These are phyloP conservation scores for Uronychia binucleata DNA, from an alignment of 73 alveolate species.

Conservation along the genomic window DNA sequence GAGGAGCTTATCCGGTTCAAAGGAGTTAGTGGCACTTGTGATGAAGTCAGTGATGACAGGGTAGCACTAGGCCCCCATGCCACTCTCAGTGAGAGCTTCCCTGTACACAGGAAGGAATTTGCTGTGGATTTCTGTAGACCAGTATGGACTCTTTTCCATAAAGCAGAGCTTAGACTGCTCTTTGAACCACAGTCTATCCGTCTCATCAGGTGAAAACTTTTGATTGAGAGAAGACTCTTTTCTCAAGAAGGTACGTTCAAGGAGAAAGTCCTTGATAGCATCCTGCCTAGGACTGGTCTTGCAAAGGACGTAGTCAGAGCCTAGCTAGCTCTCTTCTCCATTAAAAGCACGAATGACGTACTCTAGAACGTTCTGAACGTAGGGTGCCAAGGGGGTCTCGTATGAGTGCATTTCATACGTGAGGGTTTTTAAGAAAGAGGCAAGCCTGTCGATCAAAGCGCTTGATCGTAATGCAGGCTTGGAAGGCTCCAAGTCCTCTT, in stretches of 20 bases:
- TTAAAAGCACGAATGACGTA: conserved; percentile 74
- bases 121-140: conserved; percentile 78
- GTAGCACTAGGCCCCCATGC: conserved; percentile 77
- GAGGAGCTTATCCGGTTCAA: conserved; percentile 47
- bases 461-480: conserved; percentile 64
- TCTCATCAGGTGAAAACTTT: conserved; percentile 75
- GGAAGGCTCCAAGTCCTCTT: conserved; percentile 51
- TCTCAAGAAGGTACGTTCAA: conserved; percentile 80
- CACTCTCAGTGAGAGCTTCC: conserved; percentile 84
- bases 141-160: conserved; percentile 71
- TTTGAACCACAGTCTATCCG: conserved; percentile 68
- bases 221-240: conserved; percentile 68
- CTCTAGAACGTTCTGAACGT: conserved; percentile 77
- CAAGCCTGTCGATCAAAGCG: conserved; percentile 33
- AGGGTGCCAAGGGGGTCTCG: conserved; percentile 83
- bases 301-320: conserved; percentile 44
- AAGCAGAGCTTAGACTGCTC: conserved; percentile 70
- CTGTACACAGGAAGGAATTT: conserved; percentile 68
- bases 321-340: conserved; percentile 89
- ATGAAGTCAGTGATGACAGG: conserved; percentile 80
- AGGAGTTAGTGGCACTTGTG: conserved; percentile 39
- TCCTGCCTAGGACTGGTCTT: conserved; percentile 35
- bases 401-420: conserved; percentile 82
- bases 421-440: conserved; percentile 68
- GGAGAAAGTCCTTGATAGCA: conserved; percentile 62